Conservation (phyloP, 73 alveolate species). For the Symbiodinium pilosum region DNA sequence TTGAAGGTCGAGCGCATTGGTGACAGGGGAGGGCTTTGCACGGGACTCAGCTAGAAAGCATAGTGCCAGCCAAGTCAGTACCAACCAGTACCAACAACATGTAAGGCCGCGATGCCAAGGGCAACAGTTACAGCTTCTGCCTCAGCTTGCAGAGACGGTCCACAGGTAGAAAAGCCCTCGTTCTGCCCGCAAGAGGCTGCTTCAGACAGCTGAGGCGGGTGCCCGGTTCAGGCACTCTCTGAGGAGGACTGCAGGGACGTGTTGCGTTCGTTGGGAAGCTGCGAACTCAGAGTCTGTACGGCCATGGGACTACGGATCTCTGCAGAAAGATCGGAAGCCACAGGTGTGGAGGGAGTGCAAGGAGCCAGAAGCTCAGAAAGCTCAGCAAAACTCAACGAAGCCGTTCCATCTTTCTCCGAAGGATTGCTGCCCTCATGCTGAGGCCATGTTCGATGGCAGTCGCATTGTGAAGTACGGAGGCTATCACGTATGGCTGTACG, state of each 20-base stretch:
- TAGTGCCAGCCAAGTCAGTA: not conserved
- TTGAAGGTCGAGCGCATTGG: not conserved
- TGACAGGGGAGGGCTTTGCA: conserved; percentile 5
- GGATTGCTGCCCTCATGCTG: not conserved
- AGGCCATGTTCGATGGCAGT: conserved; percentile 17
- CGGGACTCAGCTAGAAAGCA: not conserved
- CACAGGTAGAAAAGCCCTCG: not conserved
- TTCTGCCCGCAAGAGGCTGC: no score
- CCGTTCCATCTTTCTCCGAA: not conserved
- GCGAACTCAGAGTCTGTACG: not conserved
- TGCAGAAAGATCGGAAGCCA: not conserved
- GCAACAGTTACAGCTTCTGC: not conserved
- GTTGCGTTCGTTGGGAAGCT: not conserved
- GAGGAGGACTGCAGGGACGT: not conserved
- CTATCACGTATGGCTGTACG: no score
- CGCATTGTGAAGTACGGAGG: conserved; percentile 14
- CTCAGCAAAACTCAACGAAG: no score
- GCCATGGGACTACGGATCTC: no score
- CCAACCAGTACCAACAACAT: not conserved
- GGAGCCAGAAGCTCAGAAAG: not conserved
- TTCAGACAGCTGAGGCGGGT: conserved; percentile 10
- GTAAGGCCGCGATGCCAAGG: conserved; percentile 11
- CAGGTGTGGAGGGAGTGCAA: conserved; percentile 5
- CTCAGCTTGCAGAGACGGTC: not conserved
- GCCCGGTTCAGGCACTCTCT: conserved; percentile 23